These are phyloP conservation scores for Claviceps paspali DNA, from an alignment of 2,329 filamentous ascomycete genomes.

Conservation along the genomic window DNA sequence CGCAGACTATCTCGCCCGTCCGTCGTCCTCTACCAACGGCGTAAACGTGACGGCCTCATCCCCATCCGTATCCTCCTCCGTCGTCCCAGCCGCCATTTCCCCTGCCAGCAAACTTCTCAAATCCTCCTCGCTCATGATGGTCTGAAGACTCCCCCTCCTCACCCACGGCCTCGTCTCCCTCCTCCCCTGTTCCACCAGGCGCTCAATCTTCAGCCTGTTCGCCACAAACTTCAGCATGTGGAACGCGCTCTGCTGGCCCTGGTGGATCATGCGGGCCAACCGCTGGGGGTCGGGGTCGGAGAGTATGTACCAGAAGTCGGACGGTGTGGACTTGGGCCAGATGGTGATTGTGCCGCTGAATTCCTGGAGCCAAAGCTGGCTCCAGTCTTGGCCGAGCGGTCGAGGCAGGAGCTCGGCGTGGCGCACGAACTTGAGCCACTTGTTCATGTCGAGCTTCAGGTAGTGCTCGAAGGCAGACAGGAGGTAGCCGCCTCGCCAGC, in stretches of 20 bases:
- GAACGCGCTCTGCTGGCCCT: constrained; percentile 78
- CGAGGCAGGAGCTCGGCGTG: constrained; percentile 85
- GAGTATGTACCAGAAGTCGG: constrained; percentile 76
- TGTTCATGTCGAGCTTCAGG: constrained; percentile 89
- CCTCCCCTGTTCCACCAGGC: constrained; percentile 44
- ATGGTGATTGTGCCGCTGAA: constrained; percentile 93
- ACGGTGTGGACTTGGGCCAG: constrained; percentile 69
- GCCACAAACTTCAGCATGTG: constrained; percentile 83
- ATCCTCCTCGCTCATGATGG: constrained; percentile 46
- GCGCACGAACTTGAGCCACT: constrained; percentile 91
- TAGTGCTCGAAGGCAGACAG: constrained; percentile 88
- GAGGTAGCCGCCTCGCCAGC: constrained; percentile 91
- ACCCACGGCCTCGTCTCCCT: constrained; percentile 34
- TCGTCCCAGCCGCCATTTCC: constrained; percentile 20
- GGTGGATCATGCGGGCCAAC: constrained; percentile 76
- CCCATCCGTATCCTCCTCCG: constrained; percentile 22
- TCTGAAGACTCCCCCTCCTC: constrained; percentile 39
- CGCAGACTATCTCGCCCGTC: not conserved
- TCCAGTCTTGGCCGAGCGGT: constrained; percentile 90
- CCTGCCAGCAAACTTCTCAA: constrained; percentile 31
- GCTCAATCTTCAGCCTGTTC: constrained; percentile 76
- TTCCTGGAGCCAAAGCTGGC: constrained; percentile 85
- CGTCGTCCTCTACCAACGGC: constrained; percentile 13
- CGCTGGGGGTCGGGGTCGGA: constrained; percentile 63
- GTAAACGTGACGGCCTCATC: constrained; percentile 14